These are phyloP conservation scores for Aspergillus flavus DNA, from an alignment of 2,329 filamentous ascomycete genomes.

Conservation along the genomic window DNA sequence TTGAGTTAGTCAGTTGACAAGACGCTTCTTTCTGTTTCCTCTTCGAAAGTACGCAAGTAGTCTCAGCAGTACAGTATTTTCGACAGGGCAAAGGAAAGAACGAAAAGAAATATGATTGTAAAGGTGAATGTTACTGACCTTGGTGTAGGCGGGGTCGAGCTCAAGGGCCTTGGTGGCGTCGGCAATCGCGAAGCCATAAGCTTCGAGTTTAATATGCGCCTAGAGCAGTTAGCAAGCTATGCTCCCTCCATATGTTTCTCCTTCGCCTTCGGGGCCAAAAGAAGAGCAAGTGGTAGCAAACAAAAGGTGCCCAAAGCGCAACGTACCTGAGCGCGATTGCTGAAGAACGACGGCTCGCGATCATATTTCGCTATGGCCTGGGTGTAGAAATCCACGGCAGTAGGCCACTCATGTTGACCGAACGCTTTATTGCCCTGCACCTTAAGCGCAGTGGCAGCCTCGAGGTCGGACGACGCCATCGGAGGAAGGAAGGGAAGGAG, in stretches of 20 bases:
- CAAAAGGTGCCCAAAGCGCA: slow-evolving; percentile 10
- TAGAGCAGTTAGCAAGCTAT: slow-evolving; percentile 40
- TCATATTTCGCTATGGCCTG: slow-evolving; percentile 84
- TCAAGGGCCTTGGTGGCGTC: slow-evolving; percentile 92
- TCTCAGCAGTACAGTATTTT: neutral
- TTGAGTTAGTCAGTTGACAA: slow-evolving; percentile 2
- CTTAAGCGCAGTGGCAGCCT: slow-evolving; percentile 82
- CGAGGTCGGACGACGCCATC: slow-evolving; percentile 50
- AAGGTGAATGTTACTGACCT: slow-evolving; percentile 59
- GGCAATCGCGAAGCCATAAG: slow-evolving; percentile 87
- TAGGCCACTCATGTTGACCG: slow-evolving; percentile 79
- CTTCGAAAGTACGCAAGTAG: neutral
- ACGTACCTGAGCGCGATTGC: slow-evolving; percentile 88
- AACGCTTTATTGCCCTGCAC: slow-evolving; percentile 95
- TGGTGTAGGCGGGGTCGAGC: slow-evolving; percentile 82
- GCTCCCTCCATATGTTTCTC: no score
- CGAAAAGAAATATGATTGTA: neutral
- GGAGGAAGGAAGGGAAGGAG: slow-evolving; percentile 4
- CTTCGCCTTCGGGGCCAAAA: neutral
- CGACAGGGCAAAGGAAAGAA: neutral
- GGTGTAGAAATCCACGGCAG: slow-evolving; percentile 79
- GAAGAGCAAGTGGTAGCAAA: neutral
- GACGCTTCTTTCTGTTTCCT: no score
- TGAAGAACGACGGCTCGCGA: slow-evolving; percentile 85
- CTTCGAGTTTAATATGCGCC: slow-evolving; percentile 94